Conservation (phyloP, 208 protist genomes). For the Wallacemonas sp. region DNA sequence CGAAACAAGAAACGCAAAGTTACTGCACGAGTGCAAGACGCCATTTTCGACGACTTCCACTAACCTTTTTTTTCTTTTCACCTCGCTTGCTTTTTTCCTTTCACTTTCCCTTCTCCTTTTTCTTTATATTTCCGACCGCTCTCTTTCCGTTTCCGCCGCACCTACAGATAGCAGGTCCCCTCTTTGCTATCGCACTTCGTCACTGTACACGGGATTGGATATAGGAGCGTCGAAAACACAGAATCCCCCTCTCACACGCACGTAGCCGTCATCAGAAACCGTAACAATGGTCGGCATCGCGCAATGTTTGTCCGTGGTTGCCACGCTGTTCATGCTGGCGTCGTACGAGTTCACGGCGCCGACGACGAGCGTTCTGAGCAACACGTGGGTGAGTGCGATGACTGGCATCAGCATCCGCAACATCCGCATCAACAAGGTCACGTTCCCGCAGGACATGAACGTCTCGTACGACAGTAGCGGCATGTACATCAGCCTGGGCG, state of each 20-base stretch:
- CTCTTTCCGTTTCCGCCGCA: too few species aligned
- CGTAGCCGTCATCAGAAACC: too few species aligned
- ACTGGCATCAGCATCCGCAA: slow-evolving; percentile 2
- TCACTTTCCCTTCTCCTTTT: not conserved
- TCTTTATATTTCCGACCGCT: not conserved
- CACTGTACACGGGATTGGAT: not conserved
- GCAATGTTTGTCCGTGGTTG: slow-evolving; percentile 6
- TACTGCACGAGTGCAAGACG: too few species aligned
- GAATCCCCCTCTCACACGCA: not conserved
- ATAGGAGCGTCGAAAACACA: not conserved
- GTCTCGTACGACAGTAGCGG: slow-evolving; percentile 3
- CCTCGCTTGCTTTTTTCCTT: not conserved
- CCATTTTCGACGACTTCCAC: too few species aligned
- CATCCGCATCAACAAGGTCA: slow-evolving; percentile 9
- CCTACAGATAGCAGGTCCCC: too few species aligned
- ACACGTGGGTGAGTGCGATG: slow-evolving; percentile 6
- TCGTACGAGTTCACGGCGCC: slow-evolving; percentile 12
- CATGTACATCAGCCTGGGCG: slow-evolving; percentile 1
- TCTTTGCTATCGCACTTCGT: too few species aligned
- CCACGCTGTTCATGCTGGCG: not conserved
- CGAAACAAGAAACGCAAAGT: too few species aligned
- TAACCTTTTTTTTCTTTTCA: not conserved
- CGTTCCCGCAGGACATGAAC: slow-evolving; percentile 11
- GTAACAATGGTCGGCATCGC: not conserved
- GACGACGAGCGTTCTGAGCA: slow-evolving; percentile 5